These are phyloP conservation scores for Orbilia oligospora DNA, from an alignment of 2,329 filamentous ascomycete genomes.

Conservation along the genomic window DNA sequence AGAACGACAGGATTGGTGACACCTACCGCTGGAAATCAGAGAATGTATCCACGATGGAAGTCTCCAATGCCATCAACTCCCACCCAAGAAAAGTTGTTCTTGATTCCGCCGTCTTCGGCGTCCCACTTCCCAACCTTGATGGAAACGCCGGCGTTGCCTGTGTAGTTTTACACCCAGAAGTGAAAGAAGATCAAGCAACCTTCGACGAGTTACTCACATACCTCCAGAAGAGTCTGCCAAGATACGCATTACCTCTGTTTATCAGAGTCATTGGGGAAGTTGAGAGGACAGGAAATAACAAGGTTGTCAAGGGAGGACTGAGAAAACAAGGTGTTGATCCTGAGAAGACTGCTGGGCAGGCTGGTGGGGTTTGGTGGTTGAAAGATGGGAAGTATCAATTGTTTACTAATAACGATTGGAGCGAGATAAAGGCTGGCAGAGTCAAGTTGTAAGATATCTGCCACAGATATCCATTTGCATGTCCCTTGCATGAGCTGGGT, in stretches of 20 bases:
- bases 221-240: slow-evolving; percentile 74
- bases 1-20: slow-evolving; percentile 79
- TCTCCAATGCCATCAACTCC: slow-evolving; percentile 79
- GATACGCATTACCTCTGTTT: slow-evolving; percentile 84
- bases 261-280: slow-evolving; percentile 76
- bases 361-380: slow-evolving; percentile 73
- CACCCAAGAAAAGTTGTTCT: slow-evolving; percentile 73
- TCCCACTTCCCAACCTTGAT: slow-evolving; percentile 83
- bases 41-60: slow-evolving; percentile 86
- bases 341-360: slow-evolving; percentile 67
- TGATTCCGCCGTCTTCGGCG: slow-evolving; percentile 90
- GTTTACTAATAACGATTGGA: slow-evolving; percentile 80
- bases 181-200: slow-evolving; percentile 69
- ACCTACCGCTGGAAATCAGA: slow-evolving; percentile 87
- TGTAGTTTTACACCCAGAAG: slow-evolving; percentile 70
- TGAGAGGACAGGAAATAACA: slow-evolving; percentile 81
- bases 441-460: slow-evolving; percentile 76
- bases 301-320: slow-evolving; percentile 85
- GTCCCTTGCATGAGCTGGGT: neutral
- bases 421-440: slow-evolving; percentile 75
- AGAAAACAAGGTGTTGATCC: slow-evolving; percentile 82
- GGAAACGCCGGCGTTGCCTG: slow-evolving; percentile 87
- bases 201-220: slow-evolving; percentile 76
- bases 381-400: slow-evolving; percentile 78
- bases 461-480: neutral